Conservation (phyloP, 1,284 basidiomycete genomes). For the Naganishia cerealis region DNA sequence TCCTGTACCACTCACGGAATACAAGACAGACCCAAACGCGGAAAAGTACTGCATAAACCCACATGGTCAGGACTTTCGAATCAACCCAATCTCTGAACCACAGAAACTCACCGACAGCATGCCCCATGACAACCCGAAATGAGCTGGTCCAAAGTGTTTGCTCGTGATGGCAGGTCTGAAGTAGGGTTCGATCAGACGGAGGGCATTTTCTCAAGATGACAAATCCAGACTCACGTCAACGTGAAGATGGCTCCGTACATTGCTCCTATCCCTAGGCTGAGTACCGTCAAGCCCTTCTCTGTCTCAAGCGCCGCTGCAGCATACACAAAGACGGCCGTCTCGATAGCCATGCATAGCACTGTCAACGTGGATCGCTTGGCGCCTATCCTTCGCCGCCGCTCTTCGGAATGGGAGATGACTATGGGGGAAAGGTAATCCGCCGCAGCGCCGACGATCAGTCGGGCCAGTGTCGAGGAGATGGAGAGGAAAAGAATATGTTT, state of each 20-base stretch:
- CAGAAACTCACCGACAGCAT: conserved; percentile 44
- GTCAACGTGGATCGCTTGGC: conserved; percentile 46
- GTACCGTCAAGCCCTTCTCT: conserved; percentile 47
- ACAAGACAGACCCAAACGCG: conserved; percentile 50
- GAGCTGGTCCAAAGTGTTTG: conserved; percentile 39
- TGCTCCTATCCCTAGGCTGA: conserved; percentile 49
- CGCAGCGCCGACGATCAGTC: conserved; percentile 47
- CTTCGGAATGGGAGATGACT: conserved; percentile 39
- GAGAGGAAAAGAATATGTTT: conserved; percentile 53
- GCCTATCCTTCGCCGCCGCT: conserved; percentile 40
- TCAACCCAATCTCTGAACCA: too few relatives aligned
- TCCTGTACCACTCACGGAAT: conserved; percentile 44
- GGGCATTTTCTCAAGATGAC: neutral
- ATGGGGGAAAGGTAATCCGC: conserved; percentile 52
- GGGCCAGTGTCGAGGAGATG: conserved; percentile 48
- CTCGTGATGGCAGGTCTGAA: conserved; percentile 33
- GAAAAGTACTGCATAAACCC: conserved; percentile 42
- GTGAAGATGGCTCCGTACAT: conserved; percentile 54
- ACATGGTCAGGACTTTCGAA: neutral
- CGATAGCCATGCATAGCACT: conserved; percentile 40
- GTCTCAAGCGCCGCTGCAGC: conserved; percentile 41
- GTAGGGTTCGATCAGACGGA: conserved; percentile 1
- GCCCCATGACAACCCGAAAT: conserved; percentile 54
- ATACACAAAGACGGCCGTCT: conserved; percentile 47
- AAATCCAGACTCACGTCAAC: conserved; percentile 42